Evolutionary conservation across 495 filamentous ascomycete genomes (phyloP).

Genomic region (Hypoxylon fragiforme): DNA sequence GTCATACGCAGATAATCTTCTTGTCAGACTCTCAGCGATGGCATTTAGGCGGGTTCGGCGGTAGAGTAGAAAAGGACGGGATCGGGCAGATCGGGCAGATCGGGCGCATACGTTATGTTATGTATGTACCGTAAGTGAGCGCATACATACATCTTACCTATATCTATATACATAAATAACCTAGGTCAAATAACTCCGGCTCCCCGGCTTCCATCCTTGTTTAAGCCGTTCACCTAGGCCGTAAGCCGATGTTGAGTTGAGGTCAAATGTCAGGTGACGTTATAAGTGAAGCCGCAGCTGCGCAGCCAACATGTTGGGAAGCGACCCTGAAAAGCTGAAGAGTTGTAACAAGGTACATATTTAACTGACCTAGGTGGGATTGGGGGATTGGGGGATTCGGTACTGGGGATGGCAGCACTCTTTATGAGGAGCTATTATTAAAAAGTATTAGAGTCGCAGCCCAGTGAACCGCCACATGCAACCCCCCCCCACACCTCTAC

Average conservation of each 20-base stretch:
- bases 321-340: background rate
- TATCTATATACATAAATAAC: background rate
- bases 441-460: background rate
- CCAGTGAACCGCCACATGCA: slow-evolving; percentile 18
- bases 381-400: no score
- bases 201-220: slow-evolving; percentile 2
- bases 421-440: slow-evolving; percentile 28
- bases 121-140: background rate
- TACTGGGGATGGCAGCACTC: slow-evolving; percentile 4
- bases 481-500: slow-evolving; percentile 5
- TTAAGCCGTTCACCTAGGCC: slow-evolving; percentile 6
- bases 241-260: no score
- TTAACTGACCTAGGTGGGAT: no score
- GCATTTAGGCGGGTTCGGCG: slow-evolving; percentile 9
- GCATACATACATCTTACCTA: background rate
- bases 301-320: slow-evolving; percentile 16
- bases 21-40: slow-evolving; percentile 2
- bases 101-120: background rate
- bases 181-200: slow-evolving; percentile 9
- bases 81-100: background rate
- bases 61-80: no score
- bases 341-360: slow-evolving; percentile 15
- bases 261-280: slow-evolving; percentile 21
- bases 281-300: slow-evolving; percentile 26
- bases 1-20: slow-evolving; percentile 3